A percentile compares a stretch with the other conserved stretches of the same genome.
Evolutionary conservation across 352 stramenopile genomes (phyloP).

Genomic region (Blastocystis sp.): DNA sequence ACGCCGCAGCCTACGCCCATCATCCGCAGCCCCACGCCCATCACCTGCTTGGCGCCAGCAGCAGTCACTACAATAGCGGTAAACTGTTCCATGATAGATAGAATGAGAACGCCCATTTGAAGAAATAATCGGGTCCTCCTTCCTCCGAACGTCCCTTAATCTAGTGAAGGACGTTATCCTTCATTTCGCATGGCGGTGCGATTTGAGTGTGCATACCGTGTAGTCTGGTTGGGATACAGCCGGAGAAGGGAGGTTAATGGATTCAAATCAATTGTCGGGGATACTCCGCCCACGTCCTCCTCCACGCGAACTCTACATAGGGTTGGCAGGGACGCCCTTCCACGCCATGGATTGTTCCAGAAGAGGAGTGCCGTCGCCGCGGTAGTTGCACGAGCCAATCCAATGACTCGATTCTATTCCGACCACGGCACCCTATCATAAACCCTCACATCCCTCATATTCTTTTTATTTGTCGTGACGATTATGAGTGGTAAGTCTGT

Average conservation of each 20-base stretch:
- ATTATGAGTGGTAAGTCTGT: slow-evolving; percentile 8
- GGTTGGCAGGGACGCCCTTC: neutral
- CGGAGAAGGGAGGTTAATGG: neutral
- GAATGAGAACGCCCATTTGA: neutral
- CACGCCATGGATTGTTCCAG: neutral
- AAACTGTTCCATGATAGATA: slow-evolving; percentile 67
- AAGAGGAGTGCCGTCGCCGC: neutral
- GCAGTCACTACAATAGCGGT: slow-evolving; percentile 68
- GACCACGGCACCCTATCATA: slow-evolving; percentile 10
- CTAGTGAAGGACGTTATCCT: neutral
- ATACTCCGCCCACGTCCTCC: neutral
- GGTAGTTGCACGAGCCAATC: neutral
- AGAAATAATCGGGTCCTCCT: slow-evolving; percentile 7
- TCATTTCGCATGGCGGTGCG: neutral
- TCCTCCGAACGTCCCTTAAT: neutral
- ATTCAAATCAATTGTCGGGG: neutral
- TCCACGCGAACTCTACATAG: neutral
- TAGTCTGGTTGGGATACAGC: no score
- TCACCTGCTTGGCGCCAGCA: slow-evolving; percentile 64
- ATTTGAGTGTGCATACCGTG: neutral
- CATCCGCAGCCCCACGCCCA: neutral
- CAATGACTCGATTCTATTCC: neutral
- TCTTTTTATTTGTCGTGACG: slow-evolving; percentile 12
- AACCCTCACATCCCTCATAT: slow-evolving; percentile 32
- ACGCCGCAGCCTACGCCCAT: slow-evolving; percentile 38